Conservation (phyloP, 2,329 filamentous ascomycete species). For the Paracoccidioides brasiliensis region DNA sequence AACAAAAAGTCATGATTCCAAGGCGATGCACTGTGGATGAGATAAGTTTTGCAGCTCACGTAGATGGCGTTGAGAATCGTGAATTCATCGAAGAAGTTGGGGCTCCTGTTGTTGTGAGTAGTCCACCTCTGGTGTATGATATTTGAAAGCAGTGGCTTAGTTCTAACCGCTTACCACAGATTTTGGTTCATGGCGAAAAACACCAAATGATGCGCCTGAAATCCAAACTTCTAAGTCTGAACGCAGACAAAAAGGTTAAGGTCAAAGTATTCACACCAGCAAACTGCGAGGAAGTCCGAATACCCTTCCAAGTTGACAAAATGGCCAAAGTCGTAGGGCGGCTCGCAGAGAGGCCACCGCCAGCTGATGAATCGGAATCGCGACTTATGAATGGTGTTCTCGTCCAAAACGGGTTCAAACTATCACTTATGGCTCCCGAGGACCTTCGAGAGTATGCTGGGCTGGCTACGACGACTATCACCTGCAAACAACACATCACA, state of each 20-base stretch:
- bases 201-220: slow-evolving; percentile 97
- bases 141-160: too few species aligned
- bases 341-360: slow-evolving; percentile 67
- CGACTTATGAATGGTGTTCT: slow-evolving; percentile 75
- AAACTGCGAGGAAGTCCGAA: slow-evolving; percentile 88
- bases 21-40: slow-evolving; percentile 87
- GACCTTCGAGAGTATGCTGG: slow-evolving; percentile 93
- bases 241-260: slow-evolving; percentile 64
- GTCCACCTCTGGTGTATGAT: too few species aligned
- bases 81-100: slow-evolving; percentile 93
- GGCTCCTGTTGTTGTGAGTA: slow-evolving; percentile 75
- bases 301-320: slow-evolving; percentile 92
- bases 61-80: slow-evolving; percentile 88
- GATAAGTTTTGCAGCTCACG: slow-evolving; percentile 90
- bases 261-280: slow-evolving; percentile 87
- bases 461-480: slow-evolving; percentile 87
- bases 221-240: slow-evolving; percentile 86
- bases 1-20: slow-evolving; percentile 84
- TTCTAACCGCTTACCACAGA: slow-evolving; percentile 37
- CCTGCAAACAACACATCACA: slow-evolving; percentile 80
- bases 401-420: slow-evolving; percentile 94
- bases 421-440: slow-evolving; percentile 92
- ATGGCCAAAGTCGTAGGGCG: slow-evolving; percentile 92
- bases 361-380: slow-evolving; percentile 31
- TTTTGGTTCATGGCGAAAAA: slow-evolving; percentile 91